Conservation (phyloP, 345 rosid species). For the Murraya paniculata region DNA sequence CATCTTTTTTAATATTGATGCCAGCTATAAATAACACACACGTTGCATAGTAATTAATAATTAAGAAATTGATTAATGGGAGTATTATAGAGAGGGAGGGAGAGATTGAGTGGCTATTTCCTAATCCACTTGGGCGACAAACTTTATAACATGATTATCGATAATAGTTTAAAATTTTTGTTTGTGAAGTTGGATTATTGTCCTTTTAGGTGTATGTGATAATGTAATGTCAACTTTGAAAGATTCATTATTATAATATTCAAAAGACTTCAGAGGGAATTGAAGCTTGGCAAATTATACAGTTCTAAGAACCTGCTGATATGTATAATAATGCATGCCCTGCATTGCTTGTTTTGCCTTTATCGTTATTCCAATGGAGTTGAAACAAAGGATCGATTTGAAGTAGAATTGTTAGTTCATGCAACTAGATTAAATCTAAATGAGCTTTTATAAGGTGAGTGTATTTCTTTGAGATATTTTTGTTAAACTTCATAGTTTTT, state of each 20-base stretch:
- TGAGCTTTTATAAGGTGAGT: not conserved
- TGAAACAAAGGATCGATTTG: not conserved
- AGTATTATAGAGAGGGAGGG: not conserved
- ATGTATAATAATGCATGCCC: not conserved
- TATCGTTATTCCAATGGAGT: not conserved
- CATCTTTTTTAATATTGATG: conserved; percentile 38
- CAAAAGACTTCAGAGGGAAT: not conserved
- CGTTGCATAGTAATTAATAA: conserved; percentile 15
- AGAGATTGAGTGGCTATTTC: conserved; percentile 8
- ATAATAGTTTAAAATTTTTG: conserved; percentile 12
- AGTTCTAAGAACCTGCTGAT: not conserved
- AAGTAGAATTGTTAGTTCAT: not conserved
- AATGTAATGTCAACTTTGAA: conserved; percentile 12
- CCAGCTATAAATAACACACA: conserved; percentile 41
- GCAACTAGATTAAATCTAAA: not conserved
- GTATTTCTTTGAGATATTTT: not conserved
- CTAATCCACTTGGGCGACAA: conserved; percentile 30
- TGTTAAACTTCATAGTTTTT: not conserved
- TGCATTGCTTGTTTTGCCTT: not conserved
- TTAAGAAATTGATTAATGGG: conserved; percentile 2
- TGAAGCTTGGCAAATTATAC: not conserved
- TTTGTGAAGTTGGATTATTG: conserved; percentile 16
- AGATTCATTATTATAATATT: conserved; percentile 10
- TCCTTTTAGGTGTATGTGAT: conserved; percentile 10
- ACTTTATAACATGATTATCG: conserved; percentile 19